Evolutionary conservation across 2,329 filamentous ascomycete genomes (phyloP).

Genomic region (Calcarisporium arbuscula): DNA sequence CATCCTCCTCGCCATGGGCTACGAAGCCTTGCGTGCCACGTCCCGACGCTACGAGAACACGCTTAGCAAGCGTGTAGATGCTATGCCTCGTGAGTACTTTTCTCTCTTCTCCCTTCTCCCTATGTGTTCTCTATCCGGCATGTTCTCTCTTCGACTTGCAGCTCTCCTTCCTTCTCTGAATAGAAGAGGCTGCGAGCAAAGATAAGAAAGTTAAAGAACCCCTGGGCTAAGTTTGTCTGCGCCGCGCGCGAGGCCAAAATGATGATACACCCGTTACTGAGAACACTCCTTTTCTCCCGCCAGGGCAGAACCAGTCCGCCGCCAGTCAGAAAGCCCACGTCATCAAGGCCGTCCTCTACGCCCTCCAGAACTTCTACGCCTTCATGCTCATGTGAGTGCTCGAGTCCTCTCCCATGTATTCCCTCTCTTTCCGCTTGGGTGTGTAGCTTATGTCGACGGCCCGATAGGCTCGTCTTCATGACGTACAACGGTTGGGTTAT

Average conservation of each 20-base stretch:
- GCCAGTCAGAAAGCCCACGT: constrained; percentile 65
- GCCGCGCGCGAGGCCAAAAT: constrained; percentile 6
- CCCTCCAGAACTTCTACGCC: constrained; percentile 92
- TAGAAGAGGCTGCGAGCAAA: not conserved
- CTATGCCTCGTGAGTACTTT: constrained; percentile 45
- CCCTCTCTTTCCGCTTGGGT: not conserved
- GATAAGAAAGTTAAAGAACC: not conserved
- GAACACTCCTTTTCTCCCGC: constrained; percentile 54
- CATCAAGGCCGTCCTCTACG: constrained; percentile 79
- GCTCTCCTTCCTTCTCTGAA: not conserved
- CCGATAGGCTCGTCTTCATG: constrained; percentile 87
- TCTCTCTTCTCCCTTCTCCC: not conserved
- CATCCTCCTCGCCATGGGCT: constrained; percentile 79
- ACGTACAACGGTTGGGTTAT: constrained; percentile 99
- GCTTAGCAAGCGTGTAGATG: constrained; percentile 40
- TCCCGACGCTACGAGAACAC: constrained; percentile 70
- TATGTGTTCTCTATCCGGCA: constrained; percentile 10
- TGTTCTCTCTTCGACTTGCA: constrained; percentile 2
- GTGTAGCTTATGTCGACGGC: not conserved
- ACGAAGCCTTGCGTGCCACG: constrained; percentile 77
- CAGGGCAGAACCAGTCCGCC: constrained; percentile 64
- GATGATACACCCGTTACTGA: constrained; percentile 49
- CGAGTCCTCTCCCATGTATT: not conserved
- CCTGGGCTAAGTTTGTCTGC: not conserved
- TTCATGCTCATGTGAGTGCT: constrained; percentile 94